These are phyloP conservation scores for Phialocephala subalpina DNA, from an alignment of 2,329 filamentous ascomycete genomes.

Conservation along the genomic window DNA sequence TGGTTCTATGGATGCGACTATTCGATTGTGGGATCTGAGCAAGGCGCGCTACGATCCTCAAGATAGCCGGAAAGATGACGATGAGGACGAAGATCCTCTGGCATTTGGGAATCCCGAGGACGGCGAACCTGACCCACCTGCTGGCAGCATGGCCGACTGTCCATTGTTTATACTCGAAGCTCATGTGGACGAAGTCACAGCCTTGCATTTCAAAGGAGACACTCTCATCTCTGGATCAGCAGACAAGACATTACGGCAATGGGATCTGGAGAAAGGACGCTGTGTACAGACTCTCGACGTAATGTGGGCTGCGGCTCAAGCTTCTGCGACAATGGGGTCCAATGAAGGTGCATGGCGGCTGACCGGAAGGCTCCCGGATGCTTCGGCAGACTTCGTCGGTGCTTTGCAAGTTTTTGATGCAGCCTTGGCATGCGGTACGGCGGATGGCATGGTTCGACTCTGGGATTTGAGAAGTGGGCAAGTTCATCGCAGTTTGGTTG, in stretches of 20 bases:
- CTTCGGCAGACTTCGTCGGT: slow-evolving; percentile 89
- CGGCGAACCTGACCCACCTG: slow-evolving; percentile 71
- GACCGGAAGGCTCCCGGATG: slow-evolving; percentile 69
- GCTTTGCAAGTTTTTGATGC: slow-evolving; percentile 96
- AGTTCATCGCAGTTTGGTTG: slow-evolving; percentile 94
- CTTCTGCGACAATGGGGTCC: slow-evolving; percentile 72
- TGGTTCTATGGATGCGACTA: slow-evolving; percentile 92
- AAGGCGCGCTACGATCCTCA: slow-evolving; percentile 84
- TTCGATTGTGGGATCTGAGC: slow-evolving; percentile 93
- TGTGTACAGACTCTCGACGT: slow-evolving; percentile 98
- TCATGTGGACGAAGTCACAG: slow-evolving; percentile 94
- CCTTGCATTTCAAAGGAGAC: slow-evolving; percentile 87
- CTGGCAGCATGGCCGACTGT: slow-evolving; percentile 88
- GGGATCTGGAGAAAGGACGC: slow-evolving; percentile 96
- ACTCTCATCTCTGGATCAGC: slow-evolving; percentile 94
- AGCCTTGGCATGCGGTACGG: slow-evolving; percentile 93
- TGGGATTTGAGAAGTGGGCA: slow-evolving; percentile 98
- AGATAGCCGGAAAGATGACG: slow-evolving; percentile 56
- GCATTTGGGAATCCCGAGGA: slow-evolving; percentile 78
- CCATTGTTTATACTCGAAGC: slow-evolving; percentile 87
- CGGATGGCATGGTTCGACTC: slow-evolving; percentile 94
- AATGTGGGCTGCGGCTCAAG: slow-evolving; percentile 96
- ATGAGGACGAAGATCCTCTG: slow-evolving; percentile 71
- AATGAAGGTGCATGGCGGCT: slow-evolving; percentile 75
- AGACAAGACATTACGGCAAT: slow-evolving; percentile 96